These are phyloP conservation scores for Trichocladium uniseriatum DNA, from an alignment of 495 filamentous ascomycete genomes.

Conservation along the genomic window DNA sequence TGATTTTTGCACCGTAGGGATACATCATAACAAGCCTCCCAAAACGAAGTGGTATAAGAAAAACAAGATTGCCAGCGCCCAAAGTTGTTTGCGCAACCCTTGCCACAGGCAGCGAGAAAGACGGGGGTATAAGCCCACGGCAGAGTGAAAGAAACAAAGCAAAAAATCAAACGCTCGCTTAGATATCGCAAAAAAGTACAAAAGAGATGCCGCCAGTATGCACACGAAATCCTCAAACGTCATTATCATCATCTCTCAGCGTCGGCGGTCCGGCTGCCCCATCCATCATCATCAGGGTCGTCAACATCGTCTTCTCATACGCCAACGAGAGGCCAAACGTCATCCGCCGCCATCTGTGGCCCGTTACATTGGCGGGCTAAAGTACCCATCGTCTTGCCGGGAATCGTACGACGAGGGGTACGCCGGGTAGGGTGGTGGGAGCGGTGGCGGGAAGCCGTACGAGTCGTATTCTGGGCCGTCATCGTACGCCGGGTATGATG, in stretches of 20 bases:
- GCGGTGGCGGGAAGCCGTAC: constrained; percentile 1
- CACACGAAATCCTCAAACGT: constrained; percentile 14
- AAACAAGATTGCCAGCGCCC: constrained; percentile 2
- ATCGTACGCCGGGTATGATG: constrained; percentile 19
- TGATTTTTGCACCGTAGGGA: constrained; percentile 5
- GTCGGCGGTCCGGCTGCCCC: background rate
- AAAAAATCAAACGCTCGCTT: constrained; percentile 21
- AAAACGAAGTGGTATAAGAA: constrained; percentile 6
- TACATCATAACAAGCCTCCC: background rate
- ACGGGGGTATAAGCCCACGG: background rate
- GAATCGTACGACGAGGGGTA: constrained; percentile 11
- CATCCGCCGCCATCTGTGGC: background rate
- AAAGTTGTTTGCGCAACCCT: background rate
- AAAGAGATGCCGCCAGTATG: constrained; percentile 10
- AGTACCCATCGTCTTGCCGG: constrained; percentile 2
- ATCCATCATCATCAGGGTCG: constrained; percentile 5
- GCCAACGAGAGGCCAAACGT: background rate
- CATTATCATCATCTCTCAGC: constrained; percentile 15
- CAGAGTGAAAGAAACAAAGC: background rate
- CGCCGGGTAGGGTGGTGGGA: constrained; percentile 13
- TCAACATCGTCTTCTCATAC: constrained; percentile 2
- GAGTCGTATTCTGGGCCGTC: constrained; percentile 6
- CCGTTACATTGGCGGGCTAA: background rate
- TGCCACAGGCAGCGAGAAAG: background rate
- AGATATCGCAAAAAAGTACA: constrained; percentile 9